Evolutionary conservation across 257 asterid genomes (phyloP).

Genomic region (Primulina huaijiensis): DNA sequence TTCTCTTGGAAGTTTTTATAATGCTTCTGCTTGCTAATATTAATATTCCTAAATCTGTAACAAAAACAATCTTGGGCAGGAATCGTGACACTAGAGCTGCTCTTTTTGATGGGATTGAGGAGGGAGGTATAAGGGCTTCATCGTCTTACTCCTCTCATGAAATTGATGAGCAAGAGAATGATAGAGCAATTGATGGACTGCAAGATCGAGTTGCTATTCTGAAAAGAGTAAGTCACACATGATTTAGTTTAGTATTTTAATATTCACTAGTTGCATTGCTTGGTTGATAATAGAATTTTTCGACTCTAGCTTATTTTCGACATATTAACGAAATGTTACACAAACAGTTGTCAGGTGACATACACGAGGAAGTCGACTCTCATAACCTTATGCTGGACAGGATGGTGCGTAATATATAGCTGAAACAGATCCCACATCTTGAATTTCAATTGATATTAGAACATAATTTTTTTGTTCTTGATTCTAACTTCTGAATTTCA

Average conservation of each 20-base stretch:
- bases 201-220: conserved; percentile 82
- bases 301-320: not conserved
- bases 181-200: conserved; percentile 67
- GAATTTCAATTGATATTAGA: not conserved
- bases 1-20: not conserved
- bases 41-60: not conserved
- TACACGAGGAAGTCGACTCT: conserved; percentile 85
- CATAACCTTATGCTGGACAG: conserved; percentile 83
- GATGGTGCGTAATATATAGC: conserved; percentile 52
- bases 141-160: conserved; percentile 69
- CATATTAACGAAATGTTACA: conserved; percentile 16
- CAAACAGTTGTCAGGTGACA: conserved; percentile 80
- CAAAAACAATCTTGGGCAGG: conserved; percentile 34
- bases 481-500: conserved; percentile 26
- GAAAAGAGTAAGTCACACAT: conserved; percentile 56
- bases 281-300: conserved; percentile 2
- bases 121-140: conserved; percentile 87
- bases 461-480: not conserved
- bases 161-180: conserved; percentile 93
- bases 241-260: not conserved
- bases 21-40: not conserved
- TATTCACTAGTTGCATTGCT: not conserved
- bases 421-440: not conserved
- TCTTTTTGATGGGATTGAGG: conserved; percentile 93
- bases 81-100: conserved; percentile 73